Percentiles rank a stretch among this genome's conserved stretches.
Evolutionary conservation across 306 rosid species (phyloP).

Genomic region (Datisca glomerata): DNA sequence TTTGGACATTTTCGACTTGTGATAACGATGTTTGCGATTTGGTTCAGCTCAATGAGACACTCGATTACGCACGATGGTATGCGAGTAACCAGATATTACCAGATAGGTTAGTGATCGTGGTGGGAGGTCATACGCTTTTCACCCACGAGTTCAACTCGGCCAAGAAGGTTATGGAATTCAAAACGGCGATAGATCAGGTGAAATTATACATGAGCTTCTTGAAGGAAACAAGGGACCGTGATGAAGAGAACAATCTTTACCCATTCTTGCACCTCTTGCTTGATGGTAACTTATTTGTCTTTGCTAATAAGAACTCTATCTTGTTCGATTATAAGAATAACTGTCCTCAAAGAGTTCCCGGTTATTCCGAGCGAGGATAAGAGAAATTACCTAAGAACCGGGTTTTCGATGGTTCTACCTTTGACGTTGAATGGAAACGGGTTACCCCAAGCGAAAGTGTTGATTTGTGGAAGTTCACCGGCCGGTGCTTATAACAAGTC

Average conservation of each 20-base stretch:
- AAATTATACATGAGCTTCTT: constrained; percentile 33
- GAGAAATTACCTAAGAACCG: constrained; percentile 62
- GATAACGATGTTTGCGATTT: constrained; percentile 50
- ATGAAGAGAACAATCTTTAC: constrained; percentile 71
- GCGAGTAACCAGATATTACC: constrained; percentile 59
- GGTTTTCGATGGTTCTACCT: constrained; percentile 60
- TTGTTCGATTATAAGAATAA: constrained; percentile 26
- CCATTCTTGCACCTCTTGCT: constrained; percentile 72
- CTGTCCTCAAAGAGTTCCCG: constrained; percentile 29
- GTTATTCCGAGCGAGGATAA: constrained; percentile 35
- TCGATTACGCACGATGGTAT: constrained; percentile 44
- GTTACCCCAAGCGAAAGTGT: constrained; percentile 32
- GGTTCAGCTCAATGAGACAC: constrained; percentile 14
- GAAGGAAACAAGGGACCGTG: constrained; percentile 34
- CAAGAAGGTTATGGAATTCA: background rate
- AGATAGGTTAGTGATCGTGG: constrained; percentile 34
- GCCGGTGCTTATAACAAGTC: constrained; percentile 31
- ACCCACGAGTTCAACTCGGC: constrained; percentile 58
- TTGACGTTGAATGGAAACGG: constrained; percentile 12
- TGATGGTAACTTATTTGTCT: constrained; percentile 59
- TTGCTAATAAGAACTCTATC: constrained; percentile 50
- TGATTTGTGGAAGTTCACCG: constrained; percentile 62
- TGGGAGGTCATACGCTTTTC: constrained; percentile 40
- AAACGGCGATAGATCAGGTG: background rate
- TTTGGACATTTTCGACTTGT: constrained; percentile 39